Evolutionary conservation across 2,329 filamentous ascomycete genomes (phyloP), one percentile per base, ranked within the genome.

Genomic region (Samsoniella hepiali): DNA sequence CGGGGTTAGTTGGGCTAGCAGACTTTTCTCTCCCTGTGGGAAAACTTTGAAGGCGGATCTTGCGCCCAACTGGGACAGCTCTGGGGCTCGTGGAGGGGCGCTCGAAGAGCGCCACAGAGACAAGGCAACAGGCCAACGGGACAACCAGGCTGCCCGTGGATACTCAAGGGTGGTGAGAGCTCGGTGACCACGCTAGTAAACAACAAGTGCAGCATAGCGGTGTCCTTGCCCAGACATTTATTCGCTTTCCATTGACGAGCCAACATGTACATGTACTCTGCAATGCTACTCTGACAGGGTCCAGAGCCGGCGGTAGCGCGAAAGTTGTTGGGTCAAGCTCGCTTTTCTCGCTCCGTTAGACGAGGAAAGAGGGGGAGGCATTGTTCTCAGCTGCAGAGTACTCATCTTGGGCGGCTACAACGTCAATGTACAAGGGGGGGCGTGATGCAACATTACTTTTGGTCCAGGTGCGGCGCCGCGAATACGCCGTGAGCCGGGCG

Each of bases 401-500:
- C 7, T 9, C 34, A 10, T 45, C 2, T 11, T 44, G 36, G 58
- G 58, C 58, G 58, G 58, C 50, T 61, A 38, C 49, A 13, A 29
- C 5, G 40, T 31, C 49, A 13, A 29, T 9, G 40, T 31, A 54
- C 36, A 31, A 36, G 47, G 58, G 56, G 57, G 58, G 49, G 47
- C 47, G 49, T 61, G 58, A 54, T 61, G 58, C 58, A 61, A 54
- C 58, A 61, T 61, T 36, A 40, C n/a, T 8, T n/a, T 13, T 32
- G 31, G 55, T 17, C 57, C 15, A 22, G 29, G 6, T 45, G 29
- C 44, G 38, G 44, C 56, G 44, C 54, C 44, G 44, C 40, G 22
- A 44, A 32, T 13, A 27, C 27, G 15, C 49, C 49, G 38, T 47
- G 58, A 61, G 58, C 38, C 36, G 29, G 58, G 58, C 58, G 58